Conservation (phyloP, 2,329 filamentous ascomycete genomes). For the Teratosphaeriaceae sp. region DNA sequence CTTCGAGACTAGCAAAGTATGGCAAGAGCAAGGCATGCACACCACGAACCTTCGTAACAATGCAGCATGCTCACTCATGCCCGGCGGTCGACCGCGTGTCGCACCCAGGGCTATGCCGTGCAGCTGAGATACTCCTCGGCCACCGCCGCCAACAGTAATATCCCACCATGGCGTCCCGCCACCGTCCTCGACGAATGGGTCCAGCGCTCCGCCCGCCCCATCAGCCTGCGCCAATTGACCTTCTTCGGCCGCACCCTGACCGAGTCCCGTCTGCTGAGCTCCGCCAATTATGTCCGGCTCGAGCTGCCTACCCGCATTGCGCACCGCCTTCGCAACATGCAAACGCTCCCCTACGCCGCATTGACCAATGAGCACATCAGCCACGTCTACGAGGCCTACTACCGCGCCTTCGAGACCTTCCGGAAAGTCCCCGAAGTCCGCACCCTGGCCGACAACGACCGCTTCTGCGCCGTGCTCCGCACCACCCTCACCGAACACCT, state of each 20-base stretch:
- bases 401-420: slow-evolving; percentile 89
- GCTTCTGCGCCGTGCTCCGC: slow-evolving; percentile 72
- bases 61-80: neutral
- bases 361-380: slow-evolving; percentile 93
- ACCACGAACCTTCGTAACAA: neutral
- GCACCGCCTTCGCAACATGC: slow-evolving; percentile 94
- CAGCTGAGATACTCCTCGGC: neutral
- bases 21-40: neutral
- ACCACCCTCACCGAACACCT: slow-evolving; percentile 80
- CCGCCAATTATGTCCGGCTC: slow-evolving; percentile 93
- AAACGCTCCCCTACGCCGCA: slow-evolving; percentile 90
- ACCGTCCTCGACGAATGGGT: slow-evolving; percentile 71
- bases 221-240: slow-evolving; percentile 91
- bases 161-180: slow-evolving; percentile 53
- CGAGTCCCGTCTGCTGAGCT: slow-evolving; percentile 81
- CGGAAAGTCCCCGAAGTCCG: slow-evolving; percentile 78
- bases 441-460: slow-evolving; percentile 82
- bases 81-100: neutral
- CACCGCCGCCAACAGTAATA: slow-evolving; percentile 12
- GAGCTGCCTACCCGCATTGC: slow-evolving; percentile 87
- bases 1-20: neutral
- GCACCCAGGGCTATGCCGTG: neutral
- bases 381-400: slow-evolving; percentile 94
- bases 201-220: slow-evolving; percentile 83
- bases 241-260: slow-evolving; percentile 94